Base-by-base conservation (phyloP, 2,329 filamentous ascomycete species). In the Diaporthe longicolla region DNA sequence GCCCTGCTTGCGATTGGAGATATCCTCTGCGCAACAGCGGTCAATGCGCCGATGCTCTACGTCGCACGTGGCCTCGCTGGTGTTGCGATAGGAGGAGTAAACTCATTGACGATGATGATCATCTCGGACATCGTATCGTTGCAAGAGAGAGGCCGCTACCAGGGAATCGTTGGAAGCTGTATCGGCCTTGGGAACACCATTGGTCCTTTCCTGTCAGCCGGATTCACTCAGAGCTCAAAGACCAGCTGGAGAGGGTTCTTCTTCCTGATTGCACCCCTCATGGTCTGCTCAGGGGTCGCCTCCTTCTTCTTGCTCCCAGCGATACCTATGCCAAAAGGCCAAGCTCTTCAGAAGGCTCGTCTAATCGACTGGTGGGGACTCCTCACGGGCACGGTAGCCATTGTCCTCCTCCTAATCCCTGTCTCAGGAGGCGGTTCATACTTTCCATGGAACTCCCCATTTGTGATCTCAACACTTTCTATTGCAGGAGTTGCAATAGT, bases 401-500 rank as follows among this genome's bases (percentile, higher is more conserved):
- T 89, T 32, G 84, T 90, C n/a, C 82, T 90, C 13, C 77, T 90
- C 6, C 82, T 91, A 26, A 89, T 91, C 52, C 89, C 89, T 0
- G 85, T 90, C 11, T 90, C 89, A 3, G 88, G 87, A 2, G 88
- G 87, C 48, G 88, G 87, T 0, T 85, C 85, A 0, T 88, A 89
- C 71, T 90, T 89, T 71, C 80, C 83, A 8, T 89, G 87, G 87
- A 78, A 83, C 55, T 88, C 85, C 4, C 81, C 88, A 0, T 85
- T 89, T 84, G 86, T 89, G 3, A 89, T 91, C n/a, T 84, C 86
- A 19, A 89, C 90, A 87, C 80, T 91, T 15, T 80, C 82, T 0
- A 80, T 90, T 13, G 88, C 88, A 24, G 81, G 81, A 0, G 79
- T 85, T n/a, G 85, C 83, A 17, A 78, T 86, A 48, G 43, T 88